Conservation (phyloP, 306 rosid genomes). For the Sesbania bispinosa region DNA sequence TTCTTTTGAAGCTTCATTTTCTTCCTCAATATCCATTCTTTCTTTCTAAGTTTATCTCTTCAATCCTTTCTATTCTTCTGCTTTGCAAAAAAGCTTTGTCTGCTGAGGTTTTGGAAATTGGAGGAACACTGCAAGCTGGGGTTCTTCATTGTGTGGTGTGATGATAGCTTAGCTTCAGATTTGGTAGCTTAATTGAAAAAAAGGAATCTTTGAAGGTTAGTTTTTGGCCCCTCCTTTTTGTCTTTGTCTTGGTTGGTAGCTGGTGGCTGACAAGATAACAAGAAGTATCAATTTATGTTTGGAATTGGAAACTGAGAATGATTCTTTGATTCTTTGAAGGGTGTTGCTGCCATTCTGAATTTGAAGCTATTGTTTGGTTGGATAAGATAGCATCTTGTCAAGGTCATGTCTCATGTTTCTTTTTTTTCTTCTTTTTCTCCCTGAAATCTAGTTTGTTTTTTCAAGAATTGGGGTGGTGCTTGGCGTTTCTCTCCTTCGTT, state of each 20-base stretch:
- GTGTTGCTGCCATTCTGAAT: constrained; percentile 37
- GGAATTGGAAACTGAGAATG: constrained; percentile 60
- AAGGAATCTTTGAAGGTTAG: constrained; percentile 56
- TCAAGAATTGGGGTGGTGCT: constrained; percentile 27
- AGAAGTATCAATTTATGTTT: constrained; percentile 41
- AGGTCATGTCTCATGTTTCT: constrained; percentile 7
- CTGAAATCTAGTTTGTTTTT: constrained; percentile 19
- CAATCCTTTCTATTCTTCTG: background rate
- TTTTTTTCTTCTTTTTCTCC: background rate
- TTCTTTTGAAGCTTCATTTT: constrained; percentile 23
- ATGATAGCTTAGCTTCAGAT: too few relatives aligned
- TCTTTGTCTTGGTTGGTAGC: constrained; percentile 61
- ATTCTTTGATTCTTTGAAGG: constrained; percentile 59
- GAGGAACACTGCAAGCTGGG: constrained; percentile 24
- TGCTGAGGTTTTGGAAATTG: constrained; percentile 19
- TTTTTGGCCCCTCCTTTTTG: constrained; percentile 45
- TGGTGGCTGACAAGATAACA: constrained; percentile 61
- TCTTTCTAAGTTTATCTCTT: too few relatives aligned
- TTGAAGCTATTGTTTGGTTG: constrained; percentile 45
- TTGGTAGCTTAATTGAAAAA: background rate
- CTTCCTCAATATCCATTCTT: background rate
- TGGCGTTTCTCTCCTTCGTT: constrained; percentile 20
- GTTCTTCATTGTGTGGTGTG: constrained; percentile 27
- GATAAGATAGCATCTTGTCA: constrained; percentile 74
- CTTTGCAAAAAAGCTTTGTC: background rate